Evolutionary conservation across 2,329 filamentous ascomycete genomes (phyloP), one percentile per base, ranked within the genome.

Genomic region (Neoscytalidium dimidiatum): DNA sequence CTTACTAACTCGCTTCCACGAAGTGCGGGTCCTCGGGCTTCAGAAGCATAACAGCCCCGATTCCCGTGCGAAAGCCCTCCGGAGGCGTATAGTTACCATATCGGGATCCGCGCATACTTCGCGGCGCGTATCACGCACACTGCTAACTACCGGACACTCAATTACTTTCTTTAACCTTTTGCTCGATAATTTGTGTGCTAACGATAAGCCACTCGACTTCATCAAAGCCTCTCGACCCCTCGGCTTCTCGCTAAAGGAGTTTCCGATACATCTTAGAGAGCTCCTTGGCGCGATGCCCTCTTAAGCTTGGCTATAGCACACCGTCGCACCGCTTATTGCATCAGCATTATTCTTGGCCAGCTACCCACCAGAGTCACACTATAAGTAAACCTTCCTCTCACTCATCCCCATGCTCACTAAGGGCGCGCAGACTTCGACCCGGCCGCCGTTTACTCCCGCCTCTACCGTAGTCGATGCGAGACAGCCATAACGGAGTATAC

Each of bases 291-390:
- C 68, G 14, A 64, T 73, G 23, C 73, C 71, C 8, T 70, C 66
- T 13, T 53, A 72, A 44, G 66, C 67, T 19, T 72, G 66, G 68
- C 53, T 71, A 5, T 71, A 64, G 67, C 66, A 71, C 60, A 57
- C 73, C 31, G 48, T 67, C 13, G 62, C 66, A 35, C 71, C 72
- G 21, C 35, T 75, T 14, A 46, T 75, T 26, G 69, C 69, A 11
- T 74, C 69, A 3, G 67, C 71, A 17, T 51, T 74, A 1, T 48
- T 72, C 31, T 64, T 75, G 3, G 65, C 70, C 6, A 69, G 66
- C 31, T 74, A 73, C 58, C 69, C 70, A 28, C 69, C 69, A 23
- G 61, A 66, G 8, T 60, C 69, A 9, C 68, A 74, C 58, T 23
- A 69, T 74, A 68, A 66, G 69, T 62, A 28, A 28, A 41, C n/a